Evolutionary conservation across 768 basidiomycete genomes (phyloP).

Genomic region (Daedaleopsis sinensis): DNA sequence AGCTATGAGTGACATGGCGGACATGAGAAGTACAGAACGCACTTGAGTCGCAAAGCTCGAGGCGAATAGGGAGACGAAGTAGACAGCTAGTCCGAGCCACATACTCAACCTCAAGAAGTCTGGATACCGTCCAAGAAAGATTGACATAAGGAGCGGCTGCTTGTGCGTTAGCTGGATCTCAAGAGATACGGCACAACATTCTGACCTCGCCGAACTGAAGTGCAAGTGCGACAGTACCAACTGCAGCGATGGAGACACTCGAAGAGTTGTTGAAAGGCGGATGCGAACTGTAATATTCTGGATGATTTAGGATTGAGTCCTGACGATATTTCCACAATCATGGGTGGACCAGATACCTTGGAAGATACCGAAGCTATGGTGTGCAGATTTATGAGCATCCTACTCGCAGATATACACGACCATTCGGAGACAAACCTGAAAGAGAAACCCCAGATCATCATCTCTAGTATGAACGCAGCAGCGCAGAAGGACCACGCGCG

Average conservation of each 20-base stretch:
- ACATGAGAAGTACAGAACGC: neutral
- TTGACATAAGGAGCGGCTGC: neutral
- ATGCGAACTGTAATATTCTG: conserved; percentile 26
- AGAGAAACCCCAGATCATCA: conserved; percentile 26
- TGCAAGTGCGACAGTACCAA: conserved; percentile 21
- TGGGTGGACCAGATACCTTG: conserved; percentile 13
- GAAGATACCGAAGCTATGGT: conserved; percentile 27
- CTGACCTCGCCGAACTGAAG: conserved; percentile 25
- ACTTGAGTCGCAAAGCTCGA: conserved; percentile 25
- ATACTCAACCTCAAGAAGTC: conserved; percentile 13
- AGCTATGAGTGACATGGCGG: neutral
- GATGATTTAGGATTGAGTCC: too few relatives aligned
- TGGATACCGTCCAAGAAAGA: conserved; percentile 8
- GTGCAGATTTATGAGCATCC: neutral
- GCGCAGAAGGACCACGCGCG: conserved; percentile 26
- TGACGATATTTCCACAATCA: neutral
- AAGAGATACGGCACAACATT: neutral
- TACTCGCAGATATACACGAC: neutral
- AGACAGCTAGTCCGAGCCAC: conserved; percentile 18
- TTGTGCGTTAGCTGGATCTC: neutral
- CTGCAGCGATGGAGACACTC: conserved; percentile 19
- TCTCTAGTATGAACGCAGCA: conserved; percentile 22
- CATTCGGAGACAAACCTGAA: conserved; percentile 17
- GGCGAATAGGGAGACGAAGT: conserved; percentile 9
- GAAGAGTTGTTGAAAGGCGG: conserved; percentile 23